These are phyloP conservation scores for Hirsutella minnesotensis DNA, from an alignment of 2,329 filamentous ascomycete genomes.

Conservation along the genomic window DNA sequence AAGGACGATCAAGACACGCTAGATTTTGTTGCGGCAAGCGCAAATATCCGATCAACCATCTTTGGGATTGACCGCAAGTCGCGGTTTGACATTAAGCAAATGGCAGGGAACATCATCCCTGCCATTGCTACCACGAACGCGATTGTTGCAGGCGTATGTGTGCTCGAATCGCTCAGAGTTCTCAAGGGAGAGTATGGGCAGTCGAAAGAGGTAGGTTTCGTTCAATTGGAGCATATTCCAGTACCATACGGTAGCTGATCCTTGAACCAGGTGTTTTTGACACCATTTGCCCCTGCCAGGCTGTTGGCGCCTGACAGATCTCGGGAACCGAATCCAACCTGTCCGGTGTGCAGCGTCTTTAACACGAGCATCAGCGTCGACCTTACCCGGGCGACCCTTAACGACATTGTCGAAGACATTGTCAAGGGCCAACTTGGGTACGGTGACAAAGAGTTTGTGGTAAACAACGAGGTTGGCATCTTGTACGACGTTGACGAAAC, in stretches of 20 bases:
- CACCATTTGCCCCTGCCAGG: slow-evolving; percentile 48
- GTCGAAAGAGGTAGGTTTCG: slow-evolving; percentile 55
- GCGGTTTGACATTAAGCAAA: slow-evolving; percentile 95
- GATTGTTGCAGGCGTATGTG: slow-evolving; percentile 85
- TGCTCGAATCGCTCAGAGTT: slow-evolving; percentile 87
- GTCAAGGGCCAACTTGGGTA: slow-evolving; percentile 63
- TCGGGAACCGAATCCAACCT: slow-evolving; percentile 63
- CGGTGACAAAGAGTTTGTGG: slow-evolving; percentile 62
- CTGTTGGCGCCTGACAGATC: slow-evolving; percentile 46
- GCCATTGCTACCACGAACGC: slow-evolving; percentile 97
- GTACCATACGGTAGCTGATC: not conserved
- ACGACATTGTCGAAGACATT: slow-evolving; percentile 66
- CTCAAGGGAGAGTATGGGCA: slow-evolving; percentile 58
- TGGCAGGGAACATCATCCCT: slow-evolving; percentile 98
- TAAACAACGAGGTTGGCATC: slow-evolving; percentile 63
- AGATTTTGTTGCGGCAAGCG: slow-evolving; percentile 84
- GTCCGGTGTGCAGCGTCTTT: slow-evolving; percentile 70
- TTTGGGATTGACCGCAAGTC: slow-evolving; percentile 83
- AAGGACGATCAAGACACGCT: slow-evolving; percentile 94
- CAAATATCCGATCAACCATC: slow-evolving; percentile 79
- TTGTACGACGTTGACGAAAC: slow-evolving; percentile 85
- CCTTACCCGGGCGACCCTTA: slow-evolving; percentile 58
- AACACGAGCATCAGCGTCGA: slow-evolving; percentile 59
- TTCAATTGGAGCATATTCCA: not conserved
- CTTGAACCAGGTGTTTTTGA: slow-evolving; percentile 57